Conservation (phyloP, 2,329 filamentous ascomycete species). For the Xylaria sp. region DNA sequence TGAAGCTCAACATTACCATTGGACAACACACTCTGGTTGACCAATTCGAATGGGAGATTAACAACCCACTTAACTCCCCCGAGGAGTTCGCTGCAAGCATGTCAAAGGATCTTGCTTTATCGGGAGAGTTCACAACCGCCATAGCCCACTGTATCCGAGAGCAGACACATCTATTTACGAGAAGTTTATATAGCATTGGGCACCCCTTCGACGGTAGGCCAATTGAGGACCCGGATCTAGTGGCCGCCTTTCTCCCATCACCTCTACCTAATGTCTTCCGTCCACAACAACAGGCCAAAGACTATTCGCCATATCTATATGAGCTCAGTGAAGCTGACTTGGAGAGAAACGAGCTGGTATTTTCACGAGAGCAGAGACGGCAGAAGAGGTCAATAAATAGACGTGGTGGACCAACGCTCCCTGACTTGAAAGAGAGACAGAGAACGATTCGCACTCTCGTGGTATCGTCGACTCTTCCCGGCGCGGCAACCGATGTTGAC, state of each 20-base stretch:
- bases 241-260: constrained; percentile 84
- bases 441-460: constrained; percentile 92
- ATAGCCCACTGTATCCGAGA: constrained; percentile 98
- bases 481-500: constrained; percentile 81
- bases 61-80: constrained; percentile 90
- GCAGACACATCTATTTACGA: constrained; percentile 92
- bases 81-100: constrained; percentile 93
- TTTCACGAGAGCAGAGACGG: constrained; percentile 90
- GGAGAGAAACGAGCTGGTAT: constrained; percentile 89
- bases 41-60: constrained; percentile 99
- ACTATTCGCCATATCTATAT: constrained; percentile 92
- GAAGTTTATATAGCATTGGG: constrained; percentile 90
- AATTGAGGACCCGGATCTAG: constrained; percentile 90
- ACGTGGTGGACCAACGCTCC: constrained; percentile 88
- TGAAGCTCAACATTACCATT: constrained; percentile 98
- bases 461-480: constrained; percentile 91
- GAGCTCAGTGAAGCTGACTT: constrained; percentile 91
- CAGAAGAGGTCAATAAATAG: constrained; percentile 97
- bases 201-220: constrained; percentile 95
- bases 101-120: constrained; percentile 88
- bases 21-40: constrained; percentile 93
- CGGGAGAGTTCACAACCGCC: constrained; percentile 95
- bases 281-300: constrained; percentile 91
- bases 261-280: constrained; percentile 86
- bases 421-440: constrained; percentile 95